Base-by-base conservation (phyloP, 768 basidiomycete species). In the Rhodotorula taiwanensis region DNA sequence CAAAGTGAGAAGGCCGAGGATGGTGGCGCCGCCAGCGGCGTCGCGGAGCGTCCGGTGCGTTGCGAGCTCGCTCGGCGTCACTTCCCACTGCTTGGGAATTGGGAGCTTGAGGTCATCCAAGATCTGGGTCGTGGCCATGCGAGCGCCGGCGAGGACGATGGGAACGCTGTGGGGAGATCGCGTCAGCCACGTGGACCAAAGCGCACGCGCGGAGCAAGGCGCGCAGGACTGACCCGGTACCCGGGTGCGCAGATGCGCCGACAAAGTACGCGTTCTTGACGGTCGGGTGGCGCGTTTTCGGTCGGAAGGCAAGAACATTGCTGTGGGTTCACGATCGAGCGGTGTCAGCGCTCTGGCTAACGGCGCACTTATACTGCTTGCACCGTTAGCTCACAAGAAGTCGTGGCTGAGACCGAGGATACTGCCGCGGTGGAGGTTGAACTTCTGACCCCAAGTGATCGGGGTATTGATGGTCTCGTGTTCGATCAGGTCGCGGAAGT, bases 241-340 rank as follows among this genome's bases (percentile, higher is more conserved):
- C 78, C 3, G 78, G 78, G 65, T 79, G 78, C 20, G 76, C 76
- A 31, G 75, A 76, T 2, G 78, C 78, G n/a, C 78, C 78, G 34
- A 79, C 78, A 59, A 78, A 78, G 71, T 77, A 79, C 16, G 76
- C 72, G 36, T 72, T 73, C 58, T 75, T 71, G 64, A 77, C 53
- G 25, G 68, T 67, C 21, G 74, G 72, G 71, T 76, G 76, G 64
- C 67, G 75, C 69, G 59, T 76, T 71, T 62, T 52, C 56, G 70
- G 64, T 25, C 67, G 59, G 65, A 70, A 55, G n/a, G 60, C 47
- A 21, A 66, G 48, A 28, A 61, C 53, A 52, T 62, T 61, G 52
- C 60, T 61, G 44, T 8, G n/a, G 4, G 28, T 14, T 44, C 36
- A 39, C 16, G n/a, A 39, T 39, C 36, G 36, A 39, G 36, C n/a